These are phyloP conservation scores for Polygonum aviculare DNA, from an alignment of 148 eudicot genomes.

Conservation along the genomic window DNA sequence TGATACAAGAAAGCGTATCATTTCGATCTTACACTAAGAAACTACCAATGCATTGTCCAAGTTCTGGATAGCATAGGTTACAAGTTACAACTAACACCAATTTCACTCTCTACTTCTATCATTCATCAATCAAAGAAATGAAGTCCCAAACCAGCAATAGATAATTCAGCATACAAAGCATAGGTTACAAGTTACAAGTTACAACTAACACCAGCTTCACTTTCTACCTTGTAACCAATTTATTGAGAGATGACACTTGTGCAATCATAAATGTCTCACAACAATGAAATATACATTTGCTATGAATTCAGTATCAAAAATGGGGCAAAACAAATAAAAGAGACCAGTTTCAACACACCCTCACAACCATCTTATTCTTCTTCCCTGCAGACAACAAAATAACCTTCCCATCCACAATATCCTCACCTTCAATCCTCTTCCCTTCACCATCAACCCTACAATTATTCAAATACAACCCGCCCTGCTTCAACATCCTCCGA, in stretches of 20 bases:
- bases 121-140: not conserved
- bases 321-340: not conserved
- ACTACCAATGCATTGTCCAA: no score
- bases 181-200: no score
- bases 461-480: constrained; percentile 79
- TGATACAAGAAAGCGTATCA: no score
- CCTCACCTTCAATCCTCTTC: constrained; percentile 51
- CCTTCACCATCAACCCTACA: constrained; percentile 57
- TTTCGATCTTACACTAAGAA: no score
- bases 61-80: no score
- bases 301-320: not conserved
- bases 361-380: constrained; percentile 89
- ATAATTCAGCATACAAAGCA: not conserved
- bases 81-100: no score
- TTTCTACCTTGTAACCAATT: not conserved
- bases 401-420: constrained; percentile 77
- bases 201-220: no score
- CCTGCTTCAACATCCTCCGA: constrained; percentile 74
- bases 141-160: not conserved
- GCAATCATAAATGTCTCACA: not conserved
- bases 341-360: constrained; percentile 34
- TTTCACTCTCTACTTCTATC: not conserved
- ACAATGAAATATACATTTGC: not conserved
- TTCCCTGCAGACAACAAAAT: constrained; percentile 82
- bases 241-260: not conserved